phyloP scores from a whole-genome alignment of 345 rosid genomes.

The Eucalyptus marginata region DNA sequence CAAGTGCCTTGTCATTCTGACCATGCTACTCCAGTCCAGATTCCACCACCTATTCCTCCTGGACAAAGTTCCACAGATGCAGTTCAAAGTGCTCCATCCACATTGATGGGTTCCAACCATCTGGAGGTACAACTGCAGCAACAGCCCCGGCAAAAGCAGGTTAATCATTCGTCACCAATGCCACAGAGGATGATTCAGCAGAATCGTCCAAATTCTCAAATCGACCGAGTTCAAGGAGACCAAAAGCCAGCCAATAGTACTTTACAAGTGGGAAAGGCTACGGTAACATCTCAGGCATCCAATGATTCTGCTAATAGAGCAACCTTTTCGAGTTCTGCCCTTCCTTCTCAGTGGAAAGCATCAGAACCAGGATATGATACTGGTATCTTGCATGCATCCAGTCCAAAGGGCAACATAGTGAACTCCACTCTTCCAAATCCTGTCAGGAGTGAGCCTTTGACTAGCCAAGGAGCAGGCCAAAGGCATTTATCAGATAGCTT shows the following conservation, averaged over 20 bases:
- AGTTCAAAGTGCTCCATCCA: constrained; percentile 37
- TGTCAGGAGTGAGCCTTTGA: constrained; percentile 35
- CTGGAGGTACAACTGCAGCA: constrained; percentile 21
- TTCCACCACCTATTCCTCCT: constrained; percentile 29
- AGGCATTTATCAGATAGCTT: constrained; percentile 52
- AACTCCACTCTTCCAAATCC: constrained; percentile 34
- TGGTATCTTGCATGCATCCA: constrained; percentile 18
- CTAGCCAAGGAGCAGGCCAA: constrained; percentile 41
- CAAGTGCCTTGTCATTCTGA: constrained; percentile 56
- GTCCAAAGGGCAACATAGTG: constrained; percentile 32
- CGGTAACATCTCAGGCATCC: constrained; percentile 25
- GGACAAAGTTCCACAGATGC: constrained; percentile 23
- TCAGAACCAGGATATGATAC: constrained; percentile 37
- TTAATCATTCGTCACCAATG: constrained; percentile 36
- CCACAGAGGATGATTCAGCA: constrained; percentile 54
- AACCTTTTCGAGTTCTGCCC: constrained; percentile 25
- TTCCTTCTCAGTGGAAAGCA: constrained; percentile 36
- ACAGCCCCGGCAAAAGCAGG: constrained; percentile 35
- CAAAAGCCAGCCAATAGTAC: constrained; percentile 26
- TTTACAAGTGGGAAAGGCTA: constrained; percentile 19
- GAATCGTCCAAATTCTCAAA: constrained; percentile 51
- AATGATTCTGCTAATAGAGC: constrained; percentile 28
- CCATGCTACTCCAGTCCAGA: constrained; percentile 45
- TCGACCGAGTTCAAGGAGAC: constrained; percentile 36
- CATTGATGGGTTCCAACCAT: constrained; percentile 14